Base-by-base conservation (phyloP, 768 basidiomycete genomes). In the Kwoniella dejecticola region DNA sequence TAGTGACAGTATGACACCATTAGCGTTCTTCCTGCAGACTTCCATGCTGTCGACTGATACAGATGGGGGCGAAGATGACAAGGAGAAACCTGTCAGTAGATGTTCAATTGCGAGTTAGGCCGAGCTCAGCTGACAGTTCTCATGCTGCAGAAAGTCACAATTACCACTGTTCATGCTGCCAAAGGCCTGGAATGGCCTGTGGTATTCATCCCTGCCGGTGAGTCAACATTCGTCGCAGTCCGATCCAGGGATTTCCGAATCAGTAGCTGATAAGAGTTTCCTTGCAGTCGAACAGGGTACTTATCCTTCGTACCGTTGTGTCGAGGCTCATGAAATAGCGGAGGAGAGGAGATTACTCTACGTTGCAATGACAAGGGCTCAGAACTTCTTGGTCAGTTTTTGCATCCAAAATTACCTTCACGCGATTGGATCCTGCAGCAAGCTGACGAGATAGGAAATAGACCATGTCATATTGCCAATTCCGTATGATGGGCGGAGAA, bases 161-260 rank as follows among this genome's bases (percentile, higher is more conserved):
- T 93, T 44, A 83, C 88, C 1, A 94, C 91, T 0, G 90, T 91
- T 56, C 91, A 95, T 79, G 85, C 90, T 31, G 90, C 91, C 0
- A 95, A 95, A 76, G 91, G 91, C 0, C 80, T 93, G 7, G 91
- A 95, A 77, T 95, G 91, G 90, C 90, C 91, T 0, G 88, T 92
- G 1, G 90, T 93, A 0, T 87, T 93, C 63, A 81, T 80, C 6
- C 78, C 78, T 5, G 69, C 73, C 33, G 69, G 74, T 76, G 19
- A 67, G 72, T 62, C 2, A 21, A 0, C 12, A 27, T 31, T 33
- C 27, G 27, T 23, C 6, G 19, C n/a, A n/a, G n/a, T n/a, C n/a
- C n/a, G n/a, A n/a, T n/a, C n/a, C n/a, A n/a, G n/a, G n/a, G n/a
- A n/a, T n/a, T n/a, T n/a, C n/a, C n/a, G n/a, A n/a, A n/a, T 38